These are phyloP conservation scores for Pythium pectinolyticum DNA, from an alignment of 352 stramenopile species.

Conservation along the genomic window DNA sequence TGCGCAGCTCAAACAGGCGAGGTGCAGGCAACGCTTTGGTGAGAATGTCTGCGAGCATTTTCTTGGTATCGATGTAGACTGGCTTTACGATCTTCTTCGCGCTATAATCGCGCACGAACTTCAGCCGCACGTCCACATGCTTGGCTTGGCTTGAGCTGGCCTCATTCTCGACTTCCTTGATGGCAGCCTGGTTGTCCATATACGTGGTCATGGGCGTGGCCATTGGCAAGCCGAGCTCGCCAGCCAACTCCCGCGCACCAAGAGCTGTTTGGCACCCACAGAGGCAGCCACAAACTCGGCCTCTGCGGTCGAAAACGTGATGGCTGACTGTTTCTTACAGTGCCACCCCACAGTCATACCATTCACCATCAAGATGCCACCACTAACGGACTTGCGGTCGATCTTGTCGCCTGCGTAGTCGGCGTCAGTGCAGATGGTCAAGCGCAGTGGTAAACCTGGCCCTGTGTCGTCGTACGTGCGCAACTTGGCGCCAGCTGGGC, in stretches of 20 bases:
- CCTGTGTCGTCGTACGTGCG: too few relatives aligned
- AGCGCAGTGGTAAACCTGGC: neutral
- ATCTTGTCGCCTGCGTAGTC: slow-evolving; percentile 1
- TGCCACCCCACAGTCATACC: neutral
- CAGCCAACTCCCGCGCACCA: neutral
- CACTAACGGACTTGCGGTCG: neutral
- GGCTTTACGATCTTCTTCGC: slow-evolving; percentile 8
- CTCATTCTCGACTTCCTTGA: slow-evolving; percentile 25
- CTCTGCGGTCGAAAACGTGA: neutral
- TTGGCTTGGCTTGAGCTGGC: slow-evolving; percentile 4
- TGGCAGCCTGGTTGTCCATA: slow-evolving; percentile 24
- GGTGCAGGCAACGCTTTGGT: slow-evolving; percentile 18
- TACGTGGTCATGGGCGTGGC: slow-evolving; percentile 10
- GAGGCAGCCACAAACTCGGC: neutral
- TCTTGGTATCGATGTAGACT: slow-evolving; percentile 8
- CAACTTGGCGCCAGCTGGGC: too few relatives aligned
- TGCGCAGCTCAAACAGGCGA: slow-evolving; percentile 2
- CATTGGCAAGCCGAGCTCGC: slow-evolving; percentile 8
- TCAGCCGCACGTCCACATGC: slow-evolving; percentile 23
- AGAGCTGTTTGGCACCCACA: neutral
- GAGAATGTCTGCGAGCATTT: slow-evolving; percentile 19
- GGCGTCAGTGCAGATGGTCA: slow-evolving; percentile 21
- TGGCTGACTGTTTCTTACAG: neutral
- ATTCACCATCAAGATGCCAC: neutral
- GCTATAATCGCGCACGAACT: slow-evolving; percentile 14